A percentile compares a stretch with the other conserved stretches of the same genome.
These are phyloP conservation scores for Bipolaris cookei DNA, from an alignment of 2,329 filamentous ascomycete species.

Conservation along the genomic window DNA sequence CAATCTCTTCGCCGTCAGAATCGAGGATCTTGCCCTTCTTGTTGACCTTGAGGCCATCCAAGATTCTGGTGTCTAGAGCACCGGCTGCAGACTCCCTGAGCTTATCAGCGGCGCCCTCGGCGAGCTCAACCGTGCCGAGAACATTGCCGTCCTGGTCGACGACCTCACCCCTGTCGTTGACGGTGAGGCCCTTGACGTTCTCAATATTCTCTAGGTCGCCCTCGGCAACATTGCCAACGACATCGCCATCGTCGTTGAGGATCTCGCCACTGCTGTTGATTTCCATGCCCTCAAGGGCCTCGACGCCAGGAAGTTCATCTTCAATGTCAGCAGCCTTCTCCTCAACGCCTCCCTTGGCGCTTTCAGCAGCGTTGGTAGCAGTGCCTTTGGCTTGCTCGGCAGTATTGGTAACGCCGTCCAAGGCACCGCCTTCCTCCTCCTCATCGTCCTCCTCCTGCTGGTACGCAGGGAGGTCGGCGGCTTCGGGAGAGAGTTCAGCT, in stretches of 20 bases:
- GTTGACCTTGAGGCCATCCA: slow-evolving; percentile 63
- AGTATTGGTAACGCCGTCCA: slow-evolving; percentile 22
- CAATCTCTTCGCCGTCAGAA: slow-evolving; percentile 59
- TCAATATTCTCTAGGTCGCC: slow-evolving; percentile 50
- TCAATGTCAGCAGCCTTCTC: slow-evolving; percentile 52
- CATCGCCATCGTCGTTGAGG: slow-evolving; percentile 56
- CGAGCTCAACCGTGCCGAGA: slow-evolving; percentile 58
- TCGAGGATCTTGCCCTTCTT: slow-evolving; percentile 63
- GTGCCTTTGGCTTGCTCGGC: slow-evolving; percentile 32
- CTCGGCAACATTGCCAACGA: slow-evolving; percentile 57
- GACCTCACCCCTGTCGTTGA: slow-evolving; percentile 60
- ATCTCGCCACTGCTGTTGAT: slow-evolving; percentile 59
- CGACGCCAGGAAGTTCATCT: slow-evolving; percentile 59
- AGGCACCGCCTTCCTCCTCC: slow-evolving; percentile 34
- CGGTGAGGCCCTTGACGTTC: slow-evolving; percentile 56
- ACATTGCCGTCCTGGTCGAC: slow-evolving; percentile 60
- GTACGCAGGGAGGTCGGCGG: slow-evolving; percentile 48
- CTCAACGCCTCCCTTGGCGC: slow-evolving; percentile 39
- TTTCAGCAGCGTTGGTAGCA: slow-evolving; percentile 42
- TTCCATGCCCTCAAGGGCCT: slow-evolving; percentile 59
- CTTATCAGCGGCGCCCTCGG: slow-evolving; percentile 57
- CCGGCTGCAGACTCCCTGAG: slow-evolving; percentile 51
- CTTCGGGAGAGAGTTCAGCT: slow-evolving; percentile 58
- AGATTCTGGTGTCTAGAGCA: slow-evolving; percentile 55
- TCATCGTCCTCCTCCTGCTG: slow-evolving; percentile 36